phyloP scores from a whole-genome alignment of 1,284 basidiomycete species.

The Sutorius eximius region DNA sequence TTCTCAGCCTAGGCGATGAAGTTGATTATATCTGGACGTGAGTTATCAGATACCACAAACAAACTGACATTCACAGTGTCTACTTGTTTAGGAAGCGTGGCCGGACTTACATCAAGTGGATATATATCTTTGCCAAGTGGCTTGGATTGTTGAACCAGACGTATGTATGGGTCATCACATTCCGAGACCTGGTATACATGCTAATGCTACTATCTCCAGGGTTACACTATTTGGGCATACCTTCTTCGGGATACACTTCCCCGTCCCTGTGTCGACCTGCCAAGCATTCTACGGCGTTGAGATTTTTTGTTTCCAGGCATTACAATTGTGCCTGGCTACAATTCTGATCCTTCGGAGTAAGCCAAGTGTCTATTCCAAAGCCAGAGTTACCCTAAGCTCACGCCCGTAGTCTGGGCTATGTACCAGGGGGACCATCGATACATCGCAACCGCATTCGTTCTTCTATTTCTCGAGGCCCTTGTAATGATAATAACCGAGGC shows the following conservation, averaged over 20 bases:
- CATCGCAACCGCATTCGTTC: background rate
- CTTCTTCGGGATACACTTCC: background rate
- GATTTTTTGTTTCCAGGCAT: slow-evolving; percentile 5
- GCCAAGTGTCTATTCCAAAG: slow-evolving; percentile 1
- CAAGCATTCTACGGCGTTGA: background rate
- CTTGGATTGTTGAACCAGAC: slow-evolving; percentile 24
- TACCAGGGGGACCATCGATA: slow-evolving; percentile 8
- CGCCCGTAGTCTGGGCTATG: slow-evolving; percentile 15
- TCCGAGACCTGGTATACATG: background rate
- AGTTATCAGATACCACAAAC: slow-evolving; percentile 6
- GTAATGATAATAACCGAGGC: background rate
- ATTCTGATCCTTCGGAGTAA: slow-evolving; percentile 24
- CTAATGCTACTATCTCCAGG: slow-evolving; percentile 10
- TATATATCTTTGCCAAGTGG: slow-evolving; percentile 25
- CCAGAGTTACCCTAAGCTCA: background rate
- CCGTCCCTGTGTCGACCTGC: slow-evolving; percentile 9
- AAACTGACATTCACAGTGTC: background rate
- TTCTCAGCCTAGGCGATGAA: slow-evolving; percentile 21
- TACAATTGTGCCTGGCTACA: slow-evolving; percentile 15
- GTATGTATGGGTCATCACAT: background rate
- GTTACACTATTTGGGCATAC: background rate
- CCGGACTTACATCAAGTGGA: slow-evolving; percentile 17
- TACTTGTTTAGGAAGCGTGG: slow-evolving; percentile 3
- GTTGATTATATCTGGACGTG: slow-evolving; percentile 22
- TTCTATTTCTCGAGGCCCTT: slow-evolving; percentile 8